Conservation (phyloP, 2,329 filamentous ascomycete species). For the Furcasterigmium furcatum region DNA sequence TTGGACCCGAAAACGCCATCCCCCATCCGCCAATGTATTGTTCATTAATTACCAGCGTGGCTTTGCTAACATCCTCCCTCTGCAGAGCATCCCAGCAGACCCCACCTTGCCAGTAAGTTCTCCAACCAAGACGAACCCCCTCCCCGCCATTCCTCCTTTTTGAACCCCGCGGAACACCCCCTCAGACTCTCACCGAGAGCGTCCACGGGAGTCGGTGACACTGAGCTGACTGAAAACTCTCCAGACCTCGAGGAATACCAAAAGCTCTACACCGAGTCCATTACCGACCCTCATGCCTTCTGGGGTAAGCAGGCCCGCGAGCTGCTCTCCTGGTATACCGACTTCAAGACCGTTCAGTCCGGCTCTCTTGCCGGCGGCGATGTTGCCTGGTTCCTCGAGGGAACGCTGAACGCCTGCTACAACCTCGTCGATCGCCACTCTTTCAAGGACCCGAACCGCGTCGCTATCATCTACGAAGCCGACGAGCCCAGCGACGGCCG, state of each 20-base stretch:
- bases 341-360: slow-evolving; percentile 84
- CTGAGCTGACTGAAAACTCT: background rate
- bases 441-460: slow-evolving; percentile 87
- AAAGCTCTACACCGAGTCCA: slow-evolving; percentile 75
- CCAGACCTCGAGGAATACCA: slow-evolving; percentile 65
- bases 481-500: slow-evolving; percentile 87
- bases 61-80: slow-evolving; percentile 29
- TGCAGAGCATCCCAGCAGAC: slow-evolving; percentile 66
- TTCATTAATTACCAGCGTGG: too few species aligned
- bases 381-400: slow-evolving; percentile 92
- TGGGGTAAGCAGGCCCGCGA: slow-evolving; percentile 86
- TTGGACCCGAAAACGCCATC: too few species aligned
- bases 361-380: slow-evolving; percentile 79
- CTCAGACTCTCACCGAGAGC: background rate
- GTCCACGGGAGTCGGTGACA: background rate
- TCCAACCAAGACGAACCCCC: slow-evolving; percentile 8
- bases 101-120: slow-evolving; percentile 60
- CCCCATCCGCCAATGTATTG: too few species aligned
- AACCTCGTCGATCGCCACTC: slow-evolving; percentile 97
- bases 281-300: slow-evolving; percentile 83
- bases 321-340: slow-evolving; percentile 82
- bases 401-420: slow-evolving; percentile 90
- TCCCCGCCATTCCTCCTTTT: slow-evolving; percentile 3
- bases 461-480: slow-evolving; percentile 98
- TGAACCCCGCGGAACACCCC: background rate